phyloP scores from a whole-genome alignment of 208 protist species.

The Leishmania martiniquensis region DNA sequence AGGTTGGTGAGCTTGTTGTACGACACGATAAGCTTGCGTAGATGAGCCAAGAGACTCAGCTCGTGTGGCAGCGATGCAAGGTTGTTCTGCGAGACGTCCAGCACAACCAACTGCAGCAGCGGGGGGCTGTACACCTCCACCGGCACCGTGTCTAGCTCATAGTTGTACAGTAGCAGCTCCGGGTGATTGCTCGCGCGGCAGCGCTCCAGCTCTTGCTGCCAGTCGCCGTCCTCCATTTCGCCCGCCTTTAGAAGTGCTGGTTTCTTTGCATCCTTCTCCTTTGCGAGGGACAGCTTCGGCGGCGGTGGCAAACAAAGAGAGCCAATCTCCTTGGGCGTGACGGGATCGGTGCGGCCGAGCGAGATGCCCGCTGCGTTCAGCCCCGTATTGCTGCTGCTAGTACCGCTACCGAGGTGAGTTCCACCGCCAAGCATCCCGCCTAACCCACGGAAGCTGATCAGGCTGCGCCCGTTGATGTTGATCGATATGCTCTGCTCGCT shows the following conservation, averaged over 20 bases:
- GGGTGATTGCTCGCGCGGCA: slow-evolving; percentile 45
- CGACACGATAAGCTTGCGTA: slow-evolving; percentile 74
- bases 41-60: slow-evolving; percentile 62
- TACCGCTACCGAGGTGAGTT: background rate
- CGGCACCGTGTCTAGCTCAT: slow-evolving; percentile 66
- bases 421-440: slow-evolving; percentile 8
- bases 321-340: slow-evolving; percentile 18
- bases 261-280: slow-evolving; percentile 35
- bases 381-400: background rate
- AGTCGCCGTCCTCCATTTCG: slow-evolving; percentile 74
- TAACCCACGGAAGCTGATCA: slow-evolving; percentile 30
- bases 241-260: slow-evolving; percentile 64
- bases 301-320: slow-evolving; percentile 21
- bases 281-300: slow-evolving; percentile 32
- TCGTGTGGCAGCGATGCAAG: slow-evolving; percentile 69
- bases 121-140: slow-evolving; percentile 75
- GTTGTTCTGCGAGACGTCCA: slow-evolving; percentile 81
- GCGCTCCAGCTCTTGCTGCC: slow-evolving; percentile 71
- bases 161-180: slow-evolving; percentile 79
- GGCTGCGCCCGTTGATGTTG: slow-evolving; percentile 37
- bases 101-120: slow-evolving; percentile 55
- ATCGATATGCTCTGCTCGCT: slow-evolving; percentile 36
- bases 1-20: slow-evolving; percentile 82
- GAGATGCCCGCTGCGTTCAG: slow-evolving; percentile 7
- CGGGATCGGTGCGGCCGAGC: slow-evolving; percentile 13